phyloP scores from a whole-genome alignment of 345 rosid genomes.

The Durio zibethinus region DNA sequence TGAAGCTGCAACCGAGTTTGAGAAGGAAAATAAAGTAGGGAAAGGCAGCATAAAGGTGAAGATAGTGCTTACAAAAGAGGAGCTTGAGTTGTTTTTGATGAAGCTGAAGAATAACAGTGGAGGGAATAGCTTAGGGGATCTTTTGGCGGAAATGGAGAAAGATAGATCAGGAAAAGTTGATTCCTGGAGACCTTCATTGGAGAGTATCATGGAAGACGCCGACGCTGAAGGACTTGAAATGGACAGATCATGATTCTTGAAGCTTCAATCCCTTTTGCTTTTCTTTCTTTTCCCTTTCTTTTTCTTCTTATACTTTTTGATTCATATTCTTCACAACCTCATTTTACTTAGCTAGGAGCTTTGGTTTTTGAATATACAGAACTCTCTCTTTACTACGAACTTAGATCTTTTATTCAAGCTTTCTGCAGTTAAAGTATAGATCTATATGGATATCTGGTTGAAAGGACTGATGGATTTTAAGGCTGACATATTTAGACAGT shows the following conservation, averaged over 20 bases:
- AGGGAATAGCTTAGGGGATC: slow-evolving; percentile 1
- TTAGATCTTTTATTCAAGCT: too few relatives aligned
- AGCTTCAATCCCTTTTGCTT: not conserved
- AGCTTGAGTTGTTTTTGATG: slow-evolving; percentile 57
- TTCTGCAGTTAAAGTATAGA: too few relatives aligned
- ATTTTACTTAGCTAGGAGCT: not conserved
- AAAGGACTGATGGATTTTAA: not conserved
- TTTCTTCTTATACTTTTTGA: too few relatives aligned
- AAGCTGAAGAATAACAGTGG: slow-evolving; percentile 31
- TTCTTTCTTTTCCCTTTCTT: not conserved
- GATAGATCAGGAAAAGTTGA: not conserved
- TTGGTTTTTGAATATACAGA: not conserved
- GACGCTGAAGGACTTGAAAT: not conserved
- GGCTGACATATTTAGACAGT: not conserved
- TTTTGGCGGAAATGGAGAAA: slow-evolving; percentile 16
- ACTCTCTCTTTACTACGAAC: not conserved
- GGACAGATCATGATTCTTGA: not conserved
- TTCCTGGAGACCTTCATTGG: slow-evolving; percentile 69
- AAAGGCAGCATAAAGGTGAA: slow-evolving; percentile 57
- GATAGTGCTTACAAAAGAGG: slow-evolving; percentile 71
- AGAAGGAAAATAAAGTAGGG: too few relatives aligned
- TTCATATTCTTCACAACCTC: not conserved
- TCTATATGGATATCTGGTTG: too few relatives aligned
- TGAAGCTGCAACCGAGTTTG: not conserved
- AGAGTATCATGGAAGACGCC: slow-evolving; percentile 35